Percentiles rank a stretch among this genome's conserved stretches.
Conservation (phyloP, 176 grass and related monocot species). For the Themeda triandra region DNA sequence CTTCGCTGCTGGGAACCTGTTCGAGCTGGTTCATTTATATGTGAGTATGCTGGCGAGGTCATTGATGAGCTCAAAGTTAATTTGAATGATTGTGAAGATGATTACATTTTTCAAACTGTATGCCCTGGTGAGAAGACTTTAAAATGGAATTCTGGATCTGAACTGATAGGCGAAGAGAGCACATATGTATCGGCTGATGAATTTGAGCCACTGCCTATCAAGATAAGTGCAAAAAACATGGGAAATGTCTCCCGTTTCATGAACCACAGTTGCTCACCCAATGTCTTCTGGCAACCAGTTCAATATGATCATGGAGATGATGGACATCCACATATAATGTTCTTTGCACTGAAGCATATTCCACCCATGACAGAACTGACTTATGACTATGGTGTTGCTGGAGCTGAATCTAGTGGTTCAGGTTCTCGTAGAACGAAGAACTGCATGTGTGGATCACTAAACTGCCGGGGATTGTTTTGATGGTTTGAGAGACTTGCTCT, state of each 20-base stretch:
- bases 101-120: constrained; percentile 63
- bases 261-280: constrained; percentile 87
- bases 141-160: constrained; percentile 65
- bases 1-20: constrained; percentile 81
- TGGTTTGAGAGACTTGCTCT: constrained; percentile 14
- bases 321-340: constrained; percentile 53
- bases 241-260: constrained; percentile 80
- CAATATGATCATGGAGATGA: constrained; percentile 59
- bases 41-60: constrained; percentile 66
- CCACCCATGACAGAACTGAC: constrained; percentile 81
- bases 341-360: constrained; percentile 80
- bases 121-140: constrained; percentile 62
- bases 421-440: constrained; percentile 40
- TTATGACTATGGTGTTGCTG: constrained; percentile 57
- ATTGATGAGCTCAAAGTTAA: constrained; percentile 46
- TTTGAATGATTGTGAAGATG: constrained; percentile 45
- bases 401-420: constrained; percentile 20
- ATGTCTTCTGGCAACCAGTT: constrained; percentile 87
- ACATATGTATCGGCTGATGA: constrained; percentile 35
- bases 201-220: constrained; percentile 49
- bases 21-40: constrained; percentile 76
- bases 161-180: constrained; percentile 49
- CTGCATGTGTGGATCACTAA: constrained; percentile 61
- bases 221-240: constrained; percentile 59
- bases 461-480: constrained; percentile 55